Base-by-base conservation (phyloP, 1,284 basidiomycete genomes). In the Ustilago esculenta region DNA sequence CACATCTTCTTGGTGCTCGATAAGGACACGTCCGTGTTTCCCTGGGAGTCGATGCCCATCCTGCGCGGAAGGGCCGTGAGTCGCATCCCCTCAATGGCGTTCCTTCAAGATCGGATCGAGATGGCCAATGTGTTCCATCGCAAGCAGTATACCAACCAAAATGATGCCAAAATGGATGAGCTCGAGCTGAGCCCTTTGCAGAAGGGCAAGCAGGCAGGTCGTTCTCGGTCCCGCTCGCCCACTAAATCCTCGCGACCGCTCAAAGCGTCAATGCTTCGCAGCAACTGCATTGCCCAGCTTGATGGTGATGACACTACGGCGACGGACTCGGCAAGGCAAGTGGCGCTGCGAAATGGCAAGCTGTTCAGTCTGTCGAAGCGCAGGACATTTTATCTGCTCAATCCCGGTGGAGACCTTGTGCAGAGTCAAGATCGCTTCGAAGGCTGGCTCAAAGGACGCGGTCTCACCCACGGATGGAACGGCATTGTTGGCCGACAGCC, bases 11-110 rank as follows among this genome's bases (percentile, higher is more conserved):
- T 98, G 53, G 87, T 95, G 12, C 85, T 98, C 29, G 96, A 98
- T 83, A 92, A 92, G 84, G 90, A 92, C 64, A 85, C 95, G 12
- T 91, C 94, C 75, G 87, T 88, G 0, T 86, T 98, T 58, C 95
- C 96, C 1, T 98, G 95, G 96, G 96, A 98, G 84, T 94, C 91
- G 24, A 88, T 98, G 21, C 94, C 95, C 0, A 87, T 89, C 40
- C 84, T 98, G 9, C 86, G 92, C 45, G 90, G 90, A 7, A 86
- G 89, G 54, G 92, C 93, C 39, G 87, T 98, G 73, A 94, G 91
- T 79, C 90, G 96, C 8, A 89, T 98, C 61, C 94, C 96, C 0
- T 92, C 90, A 39, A 82, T 94, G 45, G 88, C 91, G 40, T 97
- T 98, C 85, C 84, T 98, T 17, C 83, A 90, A 32, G 95, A 98